Percentiles rank a stretch among this genome's conserved stretches.
These are phyloP conservation scores for Dimargaris xerosporica DNA, from an alignment of 192 early-diverging fungal species.

Conservation along the genomic window DNA sequence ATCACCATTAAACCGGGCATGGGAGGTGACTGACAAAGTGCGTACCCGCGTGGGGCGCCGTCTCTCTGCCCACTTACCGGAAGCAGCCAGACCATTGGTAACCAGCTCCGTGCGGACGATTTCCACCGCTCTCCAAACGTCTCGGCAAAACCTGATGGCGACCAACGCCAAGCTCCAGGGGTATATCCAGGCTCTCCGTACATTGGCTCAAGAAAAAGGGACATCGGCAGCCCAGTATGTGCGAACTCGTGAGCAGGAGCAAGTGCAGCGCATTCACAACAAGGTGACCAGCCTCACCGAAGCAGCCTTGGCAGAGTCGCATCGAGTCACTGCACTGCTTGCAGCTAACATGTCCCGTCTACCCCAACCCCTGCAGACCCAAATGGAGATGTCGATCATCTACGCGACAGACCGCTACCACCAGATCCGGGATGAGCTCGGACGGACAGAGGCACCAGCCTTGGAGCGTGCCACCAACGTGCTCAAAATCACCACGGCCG, in stretches of 20 bases:
- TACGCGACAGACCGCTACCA: constrained; percentile 32
- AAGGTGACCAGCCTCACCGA: constrained; percentile 21
- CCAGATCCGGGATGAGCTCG: constrained; percentile 28
- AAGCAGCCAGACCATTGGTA: constrained; percentile 16
- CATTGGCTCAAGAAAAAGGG: constrained; percentile 17
- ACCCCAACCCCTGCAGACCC: constrained; percentile 26
- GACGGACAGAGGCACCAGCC: constrained; percentile 26
- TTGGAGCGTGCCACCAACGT: constrained; percentile 39
- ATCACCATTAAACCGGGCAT: constrained; percentile 18
- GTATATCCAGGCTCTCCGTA: constrained; percentile 18
- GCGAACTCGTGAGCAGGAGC: neutral
- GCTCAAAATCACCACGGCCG: constrained; percentile 28
- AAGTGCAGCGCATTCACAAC: too few species aligned
- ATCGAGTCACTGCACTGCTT: neutral
- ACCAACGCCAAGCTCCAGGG: constrained; percentile 14
- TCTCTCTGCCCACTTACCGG: constrained; percentile 16
- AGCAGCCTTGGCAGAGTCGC: neutral
- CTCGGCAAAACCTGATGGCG: constrained; percentile 12
- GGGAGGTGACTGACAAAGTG: constrained; percentile 17
- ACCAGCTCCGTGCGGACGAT: constrained; percentile 15
- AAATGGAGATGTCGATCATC: constrained; percentile 23
- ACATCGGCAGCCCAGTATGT: constrained; percentile 6
- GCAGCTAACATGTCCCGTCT: constrained; percentile 7
- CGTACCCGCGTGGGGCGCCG: constrained; percentile 17
- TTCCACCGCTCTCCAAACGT: constrained; percentile 17